Percentiles rank a stretch among this genome's conserved stretches.
Evolutionary conservation across 768 basidiomycete genomes (phyloP).

Genomic region (Cystofilobasidium capitatum): DNA sequence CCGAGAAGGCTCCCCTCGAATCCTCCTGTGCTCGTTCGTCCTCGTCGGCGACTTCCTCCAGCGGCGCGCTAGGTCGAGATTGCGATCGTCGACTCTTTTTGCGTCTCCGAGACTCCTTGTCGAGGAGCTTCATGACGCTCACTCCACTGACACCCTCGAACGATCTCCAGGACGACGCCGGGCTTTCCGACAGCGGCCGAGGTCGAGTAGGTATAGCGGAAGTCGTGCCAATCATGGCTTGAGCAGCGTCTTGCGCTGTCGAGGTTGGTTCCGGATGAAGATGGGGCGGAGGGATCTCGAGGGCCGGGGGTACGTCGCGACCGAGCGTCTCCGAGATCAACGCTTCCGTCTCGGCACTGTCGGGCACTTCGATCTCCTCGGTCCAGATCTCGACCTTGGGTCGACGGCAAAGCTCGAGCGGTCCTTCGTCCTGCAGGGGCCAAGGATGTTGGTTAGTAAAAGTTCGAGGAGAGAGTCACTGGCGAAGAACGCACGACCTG

Average conservation of each 20-base stretch:
- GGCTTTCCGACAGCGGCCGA: background rate
- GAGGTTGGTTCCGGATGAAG: background rate
- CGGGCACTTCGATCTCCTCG: slow-evolving; percentile 66
- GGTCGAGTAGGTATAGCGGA: background rate
- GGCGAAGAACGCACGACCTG: background rate
- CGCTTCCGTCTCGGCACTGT: slow-evolving; percentile 31
- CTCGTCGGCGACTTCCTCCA: background rate
- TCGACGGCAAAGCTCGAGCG: slow-evolving; percentile 76
- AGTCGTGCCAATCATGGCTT: background rate
- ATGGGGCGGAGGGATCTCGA: background rate
- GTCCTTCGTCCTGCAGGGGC: slow-evolving; percentile 48
- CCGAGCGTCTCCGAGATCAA: background rate
- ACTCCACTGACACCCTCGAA: slow-evolving; percentile 7
- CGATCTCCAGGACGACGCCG: background rate
- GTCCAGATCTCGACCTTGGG: slow-evolving; percentile 74
- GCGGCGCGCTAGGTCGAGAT: background rate
- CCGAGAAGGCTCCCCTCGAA: background rate
- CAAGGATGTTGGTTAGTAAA: background rate
- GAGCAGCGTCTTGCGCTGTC: background rate
- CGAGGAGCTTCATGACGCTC: slow-evolving; percentile 1
- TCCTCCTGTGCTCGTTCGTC: slow-evolving; percentile 6
- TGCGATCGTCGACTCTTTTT: slow-evolving; percentile 1
- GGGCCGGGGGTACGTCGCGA: background rate
- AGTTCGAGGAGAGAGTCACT: background rate
- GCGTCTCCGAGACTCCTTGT: background rate